A percentile compares a stretch with the other conserved stretches of the same genome.
Evolutionary conservation across 2,329 filamentous ascomycete genomes (phyloP).

Genomic region (Verticillium klebahnii): DNA sequence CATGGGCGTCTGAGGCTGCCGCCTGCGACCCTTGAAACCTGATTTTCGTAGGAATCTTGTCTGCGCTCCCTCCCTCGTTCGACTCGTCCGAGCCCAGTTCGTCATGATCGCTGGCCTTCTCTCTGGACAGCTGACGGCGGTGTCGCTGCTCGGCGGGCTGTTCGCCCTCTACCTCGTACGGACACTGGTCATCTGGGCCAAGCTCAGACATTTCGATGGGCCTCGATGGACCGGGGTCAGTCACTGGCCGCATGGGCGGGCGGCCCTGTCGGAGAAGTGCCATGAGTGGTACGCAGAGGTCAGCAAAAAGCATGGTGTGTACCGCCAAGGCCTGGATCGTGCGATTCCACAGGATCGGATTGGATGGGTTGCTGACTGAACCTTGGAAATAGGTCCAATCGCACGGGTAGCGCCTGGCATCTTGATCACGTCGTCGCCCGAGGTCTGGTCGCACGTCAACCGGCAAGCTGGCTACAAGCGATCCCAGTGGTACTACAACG

Average conservation of each 20-base stretch:
- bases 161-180: background rate
- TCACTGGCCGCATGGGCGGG: conserved; percentile 18
- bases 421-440: conserved; percentile 42
- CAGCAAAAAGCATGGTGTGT: conserved; percentile 21
- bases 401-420: conserved; percentile 38
- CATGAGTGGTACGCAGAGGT: conserved; percentile 21
- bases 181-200: conserved; percentile 1
- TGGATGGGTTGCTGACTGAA: conserved; percentile 4
- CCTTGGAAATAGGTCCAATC: conserved; percentile 17
- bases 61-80: background rate
- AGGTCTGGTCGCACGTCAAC: conserved; percentile 39
- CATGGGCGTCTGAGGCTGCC: background rate
- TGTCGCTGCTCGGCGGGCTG: background rate
- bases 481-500: conserved; percentile 38
- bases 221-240: conserved; percentile 15
- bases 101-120: background rate
- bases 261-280: conserved; percentile 13
- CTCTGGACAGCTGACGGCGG: background rate
- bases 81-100: background rate
- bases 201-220: conserved; percentile 17
- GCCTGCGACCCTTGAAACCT: background rate
- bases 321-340: conserved; percentile 15
- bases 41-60: background rate
- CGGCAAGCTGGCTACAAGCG: conserved; percentile 35
- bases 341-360: conserved; percentile 9